Conservation (phyloP, 192 early-diverging fungal species). For the Podila minutissima region DNA sequence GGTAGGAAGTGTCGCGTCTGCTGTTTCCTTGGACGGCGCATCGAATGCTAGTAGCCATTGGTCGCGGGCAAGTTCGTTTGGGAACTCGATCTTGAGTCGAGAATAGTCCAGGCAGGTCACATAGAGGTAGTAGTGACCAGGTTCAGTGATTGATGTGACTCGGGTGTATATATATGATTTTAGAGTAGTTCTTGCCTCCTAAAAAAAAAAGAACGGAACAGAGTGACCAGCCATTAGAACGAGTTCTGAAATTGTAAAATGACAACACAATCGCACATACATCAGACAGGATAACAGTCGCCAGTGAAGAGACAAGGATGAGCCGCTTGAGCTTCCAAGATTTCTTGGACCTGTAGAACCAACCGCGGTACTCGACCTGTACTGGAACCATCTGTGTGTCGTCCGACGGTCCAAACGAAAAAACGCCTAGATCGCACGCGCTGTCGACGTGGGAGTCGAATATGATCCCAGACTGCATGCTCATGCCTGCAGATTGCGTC, state of each 20-base stretch:
- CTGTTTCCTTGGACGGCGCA: not conserved
- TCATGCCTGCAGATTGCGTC: not conserved
- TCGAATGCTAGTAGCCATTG: slow-evolving; percentile 8
- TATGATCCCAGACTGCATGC: not conserved
- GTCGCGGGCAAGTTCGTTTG: slow-evolving; percentile 5
- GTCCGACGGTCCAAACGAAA: not conserved
- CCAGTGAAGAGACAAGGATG: slow-evolving; percentile 2
- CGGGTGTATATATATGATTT: slow-evolving; percentile 4
- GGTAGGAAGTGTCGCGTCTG: not conserved
- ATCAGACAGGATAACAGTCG: slow-evolving; percentile 4
- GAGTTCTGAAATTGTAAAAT: not conserved
- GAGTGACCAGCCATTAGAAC: too few species aligned
- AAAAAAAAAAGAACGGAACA: not conserved
- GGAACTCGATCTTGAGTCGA: slow-evolving; percentile 2
- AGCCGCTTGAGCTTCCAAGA: slow-evolving; percentile 1
- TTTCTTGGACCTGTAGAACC: not conserved
- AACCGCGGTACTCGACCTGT: not conserved
- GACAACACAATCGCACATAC: not conserved
- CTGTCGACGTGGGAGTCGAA: not conserved
- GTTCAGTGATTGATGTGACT: not conserved
- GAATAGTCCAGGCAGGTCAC: not conserved
- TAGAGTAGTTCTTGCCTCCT: not conserved
- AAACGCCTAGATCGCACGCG: not conserved
- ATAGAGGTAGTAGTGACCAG: not conserved
- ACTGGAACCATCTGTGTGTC: slow-evolving; percentile 5